Base-by-base conservation (phyloP, 2,329 filamentous ascomycete genomes). In the Botrytis paeoniae region DNA sequence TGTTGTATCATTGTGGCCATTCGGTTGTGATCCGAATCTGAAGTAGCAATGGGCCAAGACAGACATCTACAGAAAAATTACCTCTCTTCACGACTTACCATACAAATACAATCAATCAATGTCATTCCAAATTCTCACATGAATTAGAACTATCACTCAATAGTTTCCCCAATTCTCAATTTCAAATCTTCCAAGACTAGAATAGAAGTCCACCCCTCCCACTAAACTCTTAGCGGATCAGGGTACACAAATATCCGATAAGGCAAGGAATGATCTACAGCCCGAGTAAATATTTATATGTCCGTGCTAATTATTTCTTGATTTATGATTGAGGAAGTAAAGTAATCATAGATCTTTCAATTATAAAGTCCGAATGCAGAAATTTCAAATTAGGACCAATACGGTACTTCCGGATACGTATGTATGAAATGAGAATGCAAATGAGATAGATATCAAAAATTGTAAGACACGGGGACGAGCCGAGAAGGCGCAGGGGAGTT, bases 401-500 rank as follows among this genome's bases (percentile, higher is more conserved):
- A 22, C 45, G 32, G 45, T 63, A 6, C 39, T 51, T 35, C 63
- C 63, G 32, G n/a, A 37, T 51, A 29, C 32, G 64, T 22, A 54
- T 51, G 18, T 54, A 51, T 29, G 32, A 39, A 64, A 54, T 68
- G 35, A 57, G n/a, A 41, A n/a, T 45, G 51, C 10, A 45, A 60
- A 60, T 63, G 61, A 18, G 37, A 41, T 29, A 69, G 35, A 32
- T 43, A 32, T 41, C 18, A 10, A n/a, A 68, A 39, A 10, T 41
- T 39, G 6, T 57, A 29, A 69, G 65, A 68, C 25, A 68, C n/a
- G 48, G n/a, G n/a, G 54, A 32, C 35, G 37, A 69, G 65, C 35
- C 48, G 48, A 57, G 14, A n/a, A 32, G 43, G 32, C 29, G 32
- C 64, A 29, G 32, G 32, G 45, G 45, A 29, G 14, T 10, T 57